These are phyloP conservation scores for Amphirosellinia nigrospora DNA, from an alignment of 495 filamentous ascomycete species.

Conservation along the genomic window DNA sequence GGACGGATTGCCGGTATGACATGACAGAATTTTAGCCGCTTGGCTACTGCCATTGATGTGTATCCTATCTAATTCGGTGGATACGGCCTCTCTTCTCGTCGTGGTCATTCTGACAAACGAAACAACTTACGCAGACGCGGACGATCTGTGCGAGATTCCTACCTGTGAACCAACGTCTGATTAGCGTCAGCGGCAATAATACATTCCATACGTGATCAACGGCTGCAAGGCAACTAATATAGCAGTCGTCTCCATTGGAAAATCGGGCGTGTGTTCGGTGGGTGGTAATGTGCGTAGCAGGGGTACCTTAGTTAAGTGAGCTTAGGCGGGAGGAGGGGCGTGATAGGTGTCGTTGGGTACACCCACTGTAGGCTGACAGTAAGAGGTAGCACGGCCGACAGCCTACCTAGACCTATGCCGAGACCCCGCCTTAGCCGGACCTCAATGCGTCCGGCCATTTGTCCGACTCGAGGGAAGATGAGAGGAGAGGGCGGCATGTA, in stretches of 20 bases:
- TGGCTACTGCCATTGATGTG: neutral
- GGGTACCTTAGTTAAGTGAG: no score
- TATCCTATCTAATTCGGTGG: neutral
- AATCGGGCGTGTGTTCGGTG: neutral
- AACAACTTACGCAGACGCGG: neutral
- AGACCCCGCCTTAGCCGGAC: slow-evolving; percentile 3
- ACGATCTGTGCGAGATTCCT: neutral
- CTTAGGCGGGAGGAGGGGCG: slow-evolving; percentile 3
- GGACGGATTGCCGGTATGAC: neutral
- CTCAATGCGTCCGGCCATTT: neutral
- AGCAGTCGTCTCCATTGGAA: slow-evolving; percentile 11
- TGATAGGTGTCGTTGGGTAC: neutral
- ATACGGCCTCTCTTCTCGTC: neutral
- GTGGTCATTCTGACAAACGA: neutral
- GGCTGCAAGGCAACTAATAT: slow-evolving; percentile 10
- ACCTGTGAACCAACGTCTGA: neutral
- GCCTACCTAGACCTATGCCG: slow-evolving; percentile 5
- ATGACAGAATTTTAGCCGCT: neutral
- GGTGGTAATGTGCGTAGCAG: neutral
- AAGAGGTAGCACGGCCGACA: neutral
- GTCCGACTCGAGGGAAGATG: neutral
- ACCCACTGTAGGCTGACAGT: slow-evolving; percentile 5
- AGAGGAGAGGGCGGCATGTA: neutral
- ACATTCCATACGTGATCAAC: neutral
- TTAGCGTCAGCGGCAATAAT: slow-evolving; percentile 6